Evolutionary conservation across 176 grass and related monocot genomes (phyloP), one percentile per base, ranked within the genome.

Genomic region (Carex parvula): DNA sequence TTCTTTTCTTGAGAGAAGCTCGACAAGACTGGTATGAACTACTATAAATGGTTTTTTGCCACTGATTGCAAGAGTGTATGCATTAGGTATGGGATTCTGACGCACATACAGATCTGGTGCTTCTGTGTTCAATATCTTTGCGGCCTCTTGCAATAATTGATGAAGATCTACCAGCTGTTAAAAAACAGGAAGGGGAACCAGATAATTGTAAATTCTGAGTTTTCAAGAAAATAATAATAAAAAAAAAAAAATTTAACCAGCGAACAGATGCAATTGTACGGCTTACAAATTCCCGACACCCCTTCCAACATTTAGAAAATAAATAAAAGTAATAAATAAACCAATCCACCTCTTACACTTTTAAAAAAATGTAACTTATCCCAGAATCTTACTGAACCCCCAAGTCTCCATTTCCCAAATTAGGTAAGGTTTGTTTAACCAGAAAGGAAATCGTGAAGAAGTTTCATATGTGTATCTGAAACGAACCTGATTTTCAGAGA

Each of bases 31-130:
- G 77, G 95, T 93, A 33, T 98, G 95, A 15, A 98, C 89, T 16
- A 98, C 95, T 2, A 98, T 91, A 71, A 98, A 94, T 75, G 95
- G 95, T 4, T 93, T 98, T 87, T 90, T 93, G 15, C 95, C 95
- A 1, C 87, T 94, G 73, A 98, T 94, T 52, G 95, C 92, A 61
- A 98, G 79, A 65, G 95, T 97, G 85, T 97, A 97, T 53, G 94
- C 94, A 58, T 97, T 97, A 70, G 92, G 94, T 80, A 89, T 90
- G 64, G 94, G 88, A 80, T 97, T 97, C 24, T 97, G 94, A 56
- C 92, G 83, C 82, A 97, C 88, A 88, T 98, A 98, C 8, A 98
- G 61, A 87, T 98, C 95, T 24, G 92, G 95, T 44, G 92, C 87
- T 30, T 98, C 95, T 4, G 84, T 94, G 85, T 93, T 94, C 82